Conservation (phyloP, 495 filamentous ascomycete genomes). For the Ramalina intermedia region DNA sequence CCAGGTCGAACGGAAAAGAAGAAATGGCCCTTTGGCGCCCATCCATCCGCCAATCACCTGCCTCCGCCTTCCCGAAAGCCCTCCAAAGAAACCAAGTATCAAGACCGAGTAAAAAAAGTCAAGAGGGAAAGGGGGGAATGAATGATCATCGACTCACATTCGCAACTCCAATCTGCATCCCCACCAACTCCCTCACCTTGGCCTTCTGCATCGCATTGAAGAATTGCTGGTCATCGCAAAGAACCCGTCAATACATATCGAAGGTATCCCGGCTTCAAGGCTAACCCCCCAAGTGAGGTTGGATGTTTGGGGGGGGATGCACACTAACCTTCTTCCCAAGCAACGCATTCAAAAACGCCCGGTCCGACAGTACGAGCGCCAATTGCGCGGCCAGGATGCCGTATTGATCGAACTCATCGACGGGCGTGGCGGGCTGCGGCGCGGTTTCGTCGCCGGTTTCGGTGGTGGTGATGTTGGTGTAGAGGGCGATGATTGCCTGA, state of each 20-base stretch:
- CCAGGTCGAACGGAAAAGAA: no score
- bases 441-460: constrained; percentile 1
- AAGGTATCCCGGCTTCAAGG: no score
- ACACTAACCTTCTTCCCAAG: not conserved
- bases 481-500: constrained; percentile 1
- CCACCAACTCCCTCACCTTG: not conserved
- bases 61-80: no score
- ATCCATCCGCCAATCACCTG: no score
- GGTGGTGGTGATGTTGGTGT: constrained; percentile 1
- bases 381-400: not conserved
- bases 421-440: not conserved
- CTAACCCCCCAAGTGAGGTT: no score
- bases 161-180: not conserved
- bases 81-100: no score
- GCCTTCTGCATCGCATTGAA: not conserved
- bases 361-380: not conserved
- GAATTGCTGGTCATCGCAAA: not conserved
- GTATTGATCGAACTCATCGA: constrained; percentile 2
- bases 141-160: not conserved
- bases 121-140: no score
- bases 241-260: no score
- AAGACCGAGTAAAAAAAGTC: no score
- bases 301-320: no score
- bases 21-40: no score
- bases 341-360: not conserved